A percentile compares a stretch with the other conserved stretches of the same genome.
These are phyloP conservation scores for Fagopyrum tataricum DNA, from an alignment of 148 eudicot species.

Conservation along the genomic window DNA sequence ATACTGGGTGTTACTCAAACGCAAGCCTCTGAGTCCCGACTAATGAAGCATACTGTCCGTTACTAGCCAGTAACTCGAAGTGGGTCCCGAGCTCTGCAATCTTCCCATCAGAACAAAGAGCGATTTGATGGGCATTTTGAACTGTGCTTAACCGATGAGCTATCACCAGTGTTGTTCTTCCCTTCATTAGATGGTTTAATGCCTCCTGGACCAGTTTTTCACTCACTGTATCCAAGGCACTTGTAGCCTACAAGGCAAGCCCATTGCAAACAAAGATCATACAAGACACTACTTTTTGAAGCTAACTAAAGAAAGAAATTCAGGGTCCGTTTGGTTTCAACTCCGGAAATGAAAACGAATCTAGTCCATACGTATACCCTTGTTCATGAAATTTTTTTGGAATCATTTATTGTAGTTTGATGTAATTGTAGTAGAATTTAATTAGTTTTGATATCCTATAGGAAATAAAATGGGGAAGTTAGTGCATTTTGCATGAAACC, in stretches of 20 bases:
- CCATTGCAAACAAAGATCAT: background rate
- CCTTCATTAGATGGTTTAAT: constrained; percentile 79
- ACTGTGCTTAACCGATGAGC: constrained; percentile 99
- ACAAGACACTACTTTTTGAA: background rate
- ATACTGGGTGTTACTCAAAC: constrained; percentile 48
- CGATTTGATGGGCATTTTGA: constrained; percentile 94
- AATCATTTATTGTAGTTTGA: too few relatives aligned
- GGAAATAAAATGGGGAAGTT: too few relatives aligned
- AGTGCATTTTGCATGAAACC: too few relatives aligned
- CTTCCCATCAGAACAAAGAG: constrained; percentile 80
- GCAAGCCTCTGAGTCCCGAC: constrained; percentile 93
- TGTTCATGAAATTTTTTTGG: too few relatives aligned
- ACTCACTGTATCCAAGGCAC: constrained; percentile 88
- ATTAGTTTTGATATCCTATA: too few relatives aligned
- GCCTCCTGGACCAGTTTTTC: constrained; percentile 92
- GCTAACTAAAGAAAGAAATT: background rate
- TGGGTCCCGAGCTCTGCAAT: constrained; percentile 91
- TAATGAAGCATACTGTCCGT: constrained; percentile 84
- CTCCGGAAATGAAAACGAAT: too few relatives aligned
- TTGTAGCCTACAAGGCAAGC: constrained; percentile 64
- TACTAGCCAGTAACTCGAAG: constrained; percentile 49
- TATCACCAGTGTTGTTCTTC: constrained; percentile 92
- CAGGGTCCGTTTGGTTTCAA: too few relatives aligned
- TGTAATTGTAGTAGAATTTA: too few relatives aligned
- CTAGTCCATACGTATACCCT: too few relatives aligned